A percentile compares a stretch with the other conserved stretches of the same genome.
phyloP scores from a whole-genome alignment of 768 basidiomycete genomes.

The Podaxis rugospora region DNA sequence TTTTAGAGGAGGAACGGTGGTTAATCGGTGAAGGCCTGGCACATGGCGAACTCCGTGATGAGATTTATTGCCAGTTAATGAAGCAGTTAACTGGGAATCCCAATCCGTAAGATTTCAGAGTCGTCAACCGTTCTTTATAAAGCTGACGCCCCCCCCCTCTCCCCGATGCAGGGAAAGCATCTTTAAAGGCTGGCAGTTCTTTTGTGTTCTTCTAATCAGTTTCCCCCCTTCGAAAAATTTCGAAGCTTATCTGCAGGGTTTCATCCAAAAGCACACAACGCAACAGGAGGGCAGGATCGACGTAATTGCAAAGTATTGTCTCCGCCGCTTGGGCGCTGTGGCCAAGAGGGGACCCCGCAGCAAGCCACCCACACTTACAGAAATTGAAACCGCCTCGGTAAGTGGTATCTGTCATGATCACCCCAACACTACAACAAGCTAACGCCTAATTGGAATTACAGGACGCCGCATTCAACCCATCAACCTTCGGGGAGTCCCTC shows the following conservation, averaged over 20 bases:
- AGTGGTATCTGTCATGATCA: constrained; percentile 19
- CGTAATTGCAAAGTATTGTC: constrained; percentile 86
- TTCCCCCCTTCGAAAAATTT: constrained; percentile 95
- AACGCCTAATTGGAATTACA: constrained; percentile 21
- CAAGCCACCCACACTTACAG: constrained; percentile 72
- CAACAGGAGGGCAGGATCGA: constrained; percentile 76
- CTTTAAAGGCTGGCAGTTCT: constrained; percentile 90
- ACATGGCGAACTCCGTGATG: constrained; percentile 85
- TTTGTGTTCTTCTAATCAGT: constrained; percentile 86
- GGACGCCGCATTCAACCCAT: constrained; percentile 94
- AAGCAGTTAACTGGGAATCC: constrained; percentile 88
- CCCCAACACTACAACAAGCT: not conserved
- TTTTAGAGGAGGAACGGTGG: constrained; percentile 87
- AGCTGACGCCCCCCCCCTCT: constrained; percentile 3
- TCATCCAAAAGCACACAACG: constrained; percentile 65
- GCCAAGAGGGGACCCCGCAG: constrained; percentile 84
- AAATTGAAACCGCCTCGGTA: constrained; percentile 90
- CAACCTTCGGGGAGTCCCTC: constrained; percentile 88
- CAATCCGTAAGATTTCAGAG: constrained; percentile 50
- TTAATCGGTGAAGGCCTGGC: constrained; percentile 73
- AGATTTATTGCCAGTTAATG: constrained; percentile 90
- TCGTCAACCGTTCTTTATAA: not conserved
- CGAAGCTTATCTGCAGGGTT: constrained; percentile 77
- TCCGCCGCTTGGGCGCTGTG: constrained; percentile 71
- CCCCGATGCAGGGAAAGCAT: constrained; percentile 64